Conservation (phyloP, 495 filamentous ascomycete genomes). For the Tetracladium marchalianum region DNA sequence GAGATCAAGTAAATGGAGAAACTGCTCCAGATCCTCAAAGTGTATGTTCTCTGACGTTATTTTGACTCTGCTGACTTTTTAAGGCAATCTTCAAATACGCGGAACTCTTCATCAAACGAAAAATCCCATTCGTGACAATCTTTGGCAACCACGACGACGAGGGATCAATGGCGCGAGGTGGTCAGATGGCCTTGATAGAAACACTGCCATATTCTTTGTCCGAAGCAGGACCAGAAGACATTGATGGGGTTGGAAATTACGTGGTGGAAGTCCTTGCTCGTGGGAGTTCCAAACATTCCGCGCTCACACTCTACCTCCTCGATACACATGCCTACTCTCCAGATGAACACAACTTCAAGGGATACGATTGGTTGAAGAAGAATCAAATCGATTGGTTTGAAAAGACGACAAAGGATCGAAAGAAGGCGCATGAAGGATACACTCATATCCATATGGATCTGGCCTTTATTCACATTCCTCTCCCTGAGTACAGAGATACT, state of each 20-base stretch:
- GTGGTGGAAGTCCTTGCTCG: constrained; percentile 81
- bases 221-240: constrained; percentile 63
- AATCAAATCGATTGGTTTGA: constrained; percentile 94
- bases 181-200: constrained; percentile 77
- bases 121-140: constrained; percentile 86
- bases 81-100: constrained; percentile 89
- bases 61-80: constrained; percentile 2
- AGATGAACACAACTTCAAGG: constrained; percentile 71
- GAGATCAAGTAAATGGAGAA: constrained; percentile 93
- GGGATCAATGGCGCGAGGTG: constrained; percentile 62
- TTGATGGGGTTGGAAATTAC: constrained; percentile 93
- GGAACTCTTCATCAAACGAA: constrained; percentile 72
- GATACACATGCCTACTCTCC: constrained; percentile 91
- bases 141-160: constrained; percentile 98
- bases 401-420: constrained; percentile 56
- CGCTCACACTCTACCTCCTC: constrained; percentile 84
- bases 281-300: constrained; percentile 70
- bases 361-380: constrained; percentile 95
- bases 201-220: constrained; percentile 84
- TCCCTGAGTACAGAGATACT: constrained; percentile 68
- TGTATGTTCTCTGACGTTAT: constrained; percentile 25
- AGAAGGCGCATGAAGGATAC: constrained; percentile 65
- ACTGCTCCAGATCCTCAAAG: constrained; percentile 85
- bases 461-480: constrained; percentile 94
- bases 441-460: constrained; percentile 89